Evolutionary conservation across 352 stramenopile genomes (phyloP), one percentile per base, ranked within the genome.

Genomic region (Phytopythium delawarense): DNA sequence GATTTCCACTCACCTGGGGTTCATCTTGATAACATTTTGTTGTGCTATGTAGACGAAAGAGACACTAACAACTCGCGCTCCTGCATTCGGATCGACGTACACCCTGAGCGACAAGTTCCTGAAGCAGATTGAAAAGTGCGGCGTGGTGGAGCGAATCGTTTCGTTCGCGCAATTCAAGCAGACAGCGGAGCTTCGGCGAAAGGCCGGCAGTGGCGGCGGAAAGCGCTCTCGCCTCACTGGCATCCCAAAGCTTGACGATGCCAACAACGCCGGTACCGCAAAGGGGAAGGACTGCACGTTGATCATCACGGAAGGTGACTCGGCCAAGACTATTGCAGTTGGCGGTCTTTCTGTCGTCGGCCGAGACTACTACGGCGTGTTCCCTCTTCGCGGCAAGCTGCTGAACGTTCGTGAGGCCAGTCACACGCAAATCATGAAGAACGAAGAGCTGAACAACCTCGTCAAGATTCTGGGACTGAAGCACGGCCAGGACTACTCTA

Each of bases 281-380:
- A 91, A 96, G 53, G 82, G 79, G 30, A 77, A 89, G 55, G 66
- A 98, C 32, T 99, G 97, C 69, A 99, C 97, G 4, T 70, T 99
- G n/a, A 99, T 99, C 64, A 72, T 99, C 20, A 99, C 97, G 3
- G 97, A 99, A 85, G 97, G 97, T 72, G 97, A 99, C 76, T 99
- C 97, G 20, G 97, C 97, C 57, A 99, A 99, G 74, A 97, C 96
- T 12, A 76, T 99, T 21, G 97, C 97, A 21, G 94, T 99, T n/a
- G 94, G 93, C 48, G 97, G 97, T 34, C 75, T 99, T 5, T 84
- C 95, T 30, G 91, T 99, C 13, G 92, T 99, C 50, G 96, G 97
- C 7, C 78, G 97, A 60, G 94, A 99, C 62, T 87, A 96, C 45
- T 99, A 98, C 68, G 97, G 97, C 45, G 97, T 99, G 1, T 99